Percentiles rank a stretch among this genome's conserved stretches.
Conservation (phyloP, 2,329 filamentous ascomycete species). For the Pseudogymnoascus sp. region DNA sequence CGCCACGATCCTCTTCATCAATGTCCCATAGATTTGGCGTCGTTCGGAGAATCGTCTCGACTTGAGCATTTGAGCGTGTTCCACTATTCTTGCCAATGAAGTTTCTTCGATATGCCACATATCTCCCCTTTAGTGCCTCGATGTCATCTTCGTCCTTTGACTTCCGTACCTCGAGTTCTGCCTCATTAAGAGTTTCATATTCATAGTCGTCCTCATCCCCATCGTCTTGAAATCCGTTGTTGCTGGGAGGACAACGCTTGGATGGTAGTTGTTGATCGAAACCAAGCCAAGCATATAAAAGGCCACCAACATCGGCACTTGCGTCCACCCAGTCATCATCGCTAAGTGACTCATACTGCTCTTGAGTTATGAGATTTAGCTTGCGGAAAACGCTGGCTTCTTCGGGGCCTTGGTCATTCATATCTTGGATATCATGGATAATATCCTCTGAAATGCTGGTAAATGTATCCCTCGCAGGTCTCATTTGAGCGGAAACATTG, state of each 20-base stretch:
- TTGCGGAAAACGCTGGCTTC: constrained; percentile 45
- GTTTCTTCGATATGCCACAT: constrained; percentile 20
- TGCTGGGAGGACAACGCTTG: constrained; percentile 19
- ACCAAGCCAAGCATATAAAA: constrained; percentile 19
- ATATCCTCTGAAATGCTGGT: constrained; percentile 12
- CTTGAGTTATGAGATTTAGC: constrained; percentile 49
- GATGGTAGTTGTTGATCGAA: constrained; percentile 18
- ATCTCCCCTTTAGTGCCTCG: constrained; percentile 20
- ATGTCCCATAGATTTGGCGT: constrained; percentile 23
- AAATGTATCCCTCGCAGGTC: constrained; percentile 22
- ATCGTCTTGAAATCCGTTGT: constrained; percentile 23
- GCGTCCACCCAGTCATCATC: constrained; percentile 32
- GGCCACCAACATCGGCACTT: neutral
- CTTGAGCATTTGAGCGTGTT: constrained; percentile 14
- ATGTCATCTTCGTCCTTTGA: constrained; percentile 14
- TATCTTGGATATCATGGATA: neutral
- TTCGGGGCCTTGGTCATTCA: constrained; percentile 34
- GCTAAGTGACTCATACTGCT: constrained; percentile 55
- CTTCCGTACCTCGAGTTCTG: constrained; percentile 18
- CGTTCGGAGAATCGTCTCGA: constrained; percentile 16
- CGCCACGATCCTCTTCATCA: constrained; percentile 19
- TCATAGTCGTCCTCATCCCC: constrained; percentile 22
- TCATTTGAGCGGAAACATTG: too few species aligned
- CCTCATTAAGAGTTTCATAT: constrained; percentile 21
- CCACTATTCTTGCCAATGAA: constrained; percentile 19